These are phyloP conservation scores for Xylaria sp. DNA, from an alignment of 2,329 filamentous ascomycete species.

Conservation along the genomic window DNA sequence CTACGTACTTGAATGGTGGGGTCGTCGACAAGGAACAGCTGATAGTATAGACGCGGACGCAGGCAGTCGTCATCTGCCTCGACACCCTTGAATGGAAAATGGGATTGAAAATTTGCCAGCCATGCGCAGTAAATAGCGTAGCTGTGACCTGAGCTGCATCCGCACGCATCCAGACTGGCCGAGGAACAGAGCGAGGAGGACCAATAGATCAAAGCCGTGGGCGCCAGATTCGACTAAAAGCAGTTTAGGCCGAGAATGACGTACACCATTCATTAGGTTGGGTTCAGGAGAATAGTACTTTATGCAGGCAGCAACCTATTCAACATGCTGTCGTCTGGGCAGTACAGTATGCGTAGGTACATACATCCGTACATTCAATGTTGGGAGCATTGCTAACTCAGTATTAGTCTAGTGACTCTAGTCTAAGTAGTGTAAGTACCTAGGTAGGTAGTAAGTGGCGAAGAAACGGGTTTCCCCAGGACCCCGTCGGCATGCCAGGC, in stretches of 20 bases:
- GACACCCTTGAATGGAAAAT: background rate
- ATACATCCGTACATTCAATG: too few species aligned
- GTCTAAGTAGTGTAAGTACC: too few species aligned
- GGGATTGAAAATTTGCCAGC: background rate
- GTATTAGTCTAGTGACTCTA: too few species aligned
- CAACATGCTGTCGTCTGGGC: too few species aligned
- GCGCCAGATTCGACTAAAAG: background rate
- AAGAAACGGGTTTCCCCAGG: conserved; percentile 9
- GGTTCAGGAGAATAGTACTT: too few species aligned
- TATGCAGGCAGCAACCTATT: background rate
- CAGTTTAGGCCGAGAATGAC: conserved; percentile 21
- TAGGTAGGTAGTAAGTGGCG: background rate
- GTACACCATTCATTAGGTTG: conserved; percentile 10
- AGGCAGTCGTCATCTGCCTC: background rate
- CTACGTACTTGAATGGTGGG: conserved; percentile 4
- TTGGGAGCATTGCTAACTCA: too few species aligned
- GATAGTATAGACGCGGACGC: too few species aligned
- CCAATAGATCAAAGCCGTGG: conserved; percentile 21
- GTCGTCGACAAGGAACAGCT: too few species aligned
- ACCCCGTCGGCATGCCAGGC: background rate
- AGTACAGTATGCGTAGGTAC: too few species aligned
- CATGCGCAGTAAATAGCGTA: background rate
- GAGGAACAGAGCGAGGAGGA: background rate
- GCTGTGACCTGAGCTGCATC: conserved; percentile 18
- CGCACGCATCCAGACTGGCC: background rate